Evolutionary conservation across 768 basidiomycete genomes (phyloP).

Genomic region (Tricholoma matsutake): DNA sequence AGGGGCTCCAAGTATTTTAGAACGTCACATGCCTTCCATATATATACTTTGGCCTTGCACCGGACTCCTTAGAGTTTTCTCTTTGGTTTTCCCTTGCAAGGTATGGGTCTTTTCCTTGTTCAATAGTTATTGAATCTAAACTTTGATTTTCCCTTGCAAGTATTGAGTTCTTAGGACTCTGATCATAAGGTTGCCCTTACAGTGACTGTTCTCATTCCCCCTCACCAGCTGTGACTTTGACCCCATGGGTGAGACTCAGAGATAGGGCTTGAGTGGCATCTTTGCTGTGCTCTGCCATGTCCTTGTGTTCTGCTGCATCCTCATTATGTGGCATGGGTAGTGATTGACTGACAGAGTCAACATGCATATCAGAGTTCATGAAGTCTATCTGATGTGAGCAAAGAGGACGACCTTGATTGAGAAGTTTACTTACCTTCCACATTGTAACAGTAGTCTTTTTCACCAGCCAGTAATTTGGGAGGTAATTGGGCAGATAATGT

Average conservation of each 20-base stretch:
- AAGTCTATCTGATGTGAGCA: not conserved
- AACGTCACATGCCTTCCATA: no score
- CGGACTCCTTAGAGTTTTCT: no score
- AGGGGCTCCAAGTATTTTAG: no score
- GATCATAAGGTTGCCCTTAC: no score
- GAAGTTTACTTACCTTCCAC: not conserved
- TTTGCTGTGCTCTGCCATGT: not conserved
- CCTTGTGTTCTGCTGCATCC: not conserved
- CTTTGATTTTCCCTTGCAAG: no score
- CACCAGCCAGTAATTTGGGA: not conserved
- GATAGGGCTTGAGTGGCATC: not conserved
- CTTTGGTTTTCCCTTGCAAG: no score
- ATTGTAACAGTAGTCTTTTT: not conserved
- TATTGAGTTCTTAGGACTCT: no score
- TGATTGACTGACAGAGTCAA: not conserved
- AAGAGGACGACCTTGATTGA: no score
- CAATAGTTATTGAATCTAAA: no score
- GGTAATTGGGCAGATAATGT: not conserved
- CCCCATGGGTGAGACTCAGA: not conserved
- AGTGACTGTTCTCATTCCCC: not conserved
- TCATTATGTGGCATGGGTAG: not conserved
- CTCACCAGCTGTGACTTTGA: not conserved
- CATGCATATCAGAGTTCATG: not conserved
- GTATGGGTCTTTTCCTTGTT: no score
- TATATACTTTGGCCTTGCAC: no score